Conservation (phyloP, 2,329 filamentous ascomycete genomes). For the Clonostachys sp. region DNA sequence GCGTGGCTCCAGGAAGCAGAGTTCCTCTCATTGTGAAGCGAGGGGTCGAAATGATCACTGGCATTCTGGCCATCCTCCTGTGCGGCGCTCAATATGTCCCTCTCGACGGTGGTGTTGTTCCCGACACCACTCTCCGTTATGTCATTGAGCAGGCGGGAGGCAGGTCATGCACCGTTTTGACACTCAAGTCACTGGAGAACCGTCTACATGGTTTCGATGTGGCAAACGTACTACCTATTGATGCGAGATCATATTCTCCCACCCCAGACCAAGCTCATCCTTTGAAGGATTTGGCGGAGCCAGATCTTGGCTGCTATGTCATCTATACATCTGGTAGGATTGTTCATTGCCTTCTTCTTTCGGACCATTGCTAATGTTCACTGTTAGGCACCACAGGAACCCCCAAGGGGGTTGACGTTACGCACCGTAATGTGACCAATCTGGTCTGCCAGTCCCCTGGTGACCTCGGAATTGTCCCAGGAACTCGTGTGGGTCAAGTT, state of each 20-base stretch:
- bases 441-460: constrained; percentile 26
- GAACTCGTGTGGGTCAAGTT: constrained; percentile 40
- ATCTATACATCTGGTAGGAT: constrained; percentile 9
- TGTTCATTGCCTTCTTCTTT: background rate
- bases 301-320: constrained; percentile 6
- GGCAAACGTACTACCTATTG: constrained; percentile 32
- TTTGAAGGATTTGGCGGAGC: constrained; percentile 2
- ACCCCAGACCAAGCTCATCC: no score
- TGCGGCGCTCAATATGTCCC: constrained; percentile 48
- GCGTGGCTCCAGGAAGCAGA: constrained; percentile 21
- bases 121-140: constrained; percentile 29
- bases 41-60: constrained; percentile 43
- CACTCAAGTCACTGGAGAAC: constrained; percentile 13
- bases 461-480: constrained; percentile 32
- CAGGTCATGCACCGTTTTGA: constrained; percentile 25
- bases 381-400: constrained; percentile 5
- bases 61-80: constrained; percentile 42
- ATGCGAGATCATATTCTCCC: background rate
- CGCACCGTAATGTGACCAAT: constrained; percentile 5
- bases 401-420: constrained; percentile 8
- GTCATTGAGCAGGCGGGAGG: constrained; percentile 27
- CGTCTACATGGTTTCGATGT: constrained; percentile 22
- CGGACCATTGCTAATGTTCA: constrained; percentile 3
- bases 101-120: constrained; percentile 40
- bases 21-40: constrained; percentile 42